A percentile compares a stretch with the other conserved stretches of the same genome.
Conservation (phyloP, 371 early-diverging fungal species). For the Apophysomyces elegans region DNA sequence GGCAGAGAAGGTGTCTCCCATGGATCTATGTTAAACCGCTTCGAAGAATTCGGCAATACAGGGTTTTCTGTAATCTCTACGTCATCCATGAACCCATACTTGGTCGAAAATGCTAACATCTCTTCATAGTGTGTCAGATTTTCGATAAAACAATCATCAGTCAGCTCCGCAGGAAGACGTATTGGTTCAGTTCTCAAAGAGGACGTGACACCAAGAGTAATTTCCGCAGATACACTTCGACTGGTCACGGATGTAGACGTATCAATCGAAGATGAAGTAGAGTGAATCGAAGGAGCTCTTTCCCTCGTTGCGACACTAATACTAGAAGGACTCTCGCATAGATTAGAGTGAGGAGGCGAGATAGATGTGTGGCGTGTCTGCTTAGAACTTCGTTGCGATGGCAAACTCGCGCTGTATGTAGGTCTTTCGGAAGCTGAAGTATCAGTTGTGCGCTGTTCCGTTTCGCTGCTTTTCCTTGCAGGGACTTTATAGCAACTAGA, state of each 20-base stretch:
- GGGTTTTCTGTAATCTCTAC: slow-evolving; percentile 27
- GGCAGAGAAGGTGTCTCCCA: slow-evolving; percentile 8
- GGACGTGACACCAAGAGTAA: slow-evolving; percentile 27
- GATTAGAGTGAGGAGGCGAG: slow-evolving; percentile 12
- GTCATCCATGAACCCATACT: slow-evolving; percentile 49
- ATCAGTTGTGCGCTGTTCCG: slow-evolving; percentile 3
- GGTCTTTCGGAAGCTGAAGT: neutral
- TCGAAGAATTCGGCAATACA: slow-evolving; percentile 24
- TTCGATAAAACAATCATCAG: slow-evolving; percentile 56
- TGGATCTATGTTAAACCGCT: slow-evolving; percentile 39
- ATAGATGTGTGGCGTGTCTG: slow-evolving; percentile 10
- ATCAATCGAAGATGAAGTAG: slow-evolving; percentile 48
- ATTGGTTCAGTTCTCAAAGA: slow-evolving; percentile 60
- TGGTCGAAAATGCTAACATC: slow-evolving; percentile 54
- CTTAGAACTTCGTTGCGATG: slow-evolving; percentile 21
- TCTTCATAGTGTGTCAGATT: slow-evolving; percentile 63
- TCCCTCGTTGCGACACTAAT: slow-evolving; percentile 25
- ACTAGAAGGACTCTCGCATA: slow-evolving; percentile 25
- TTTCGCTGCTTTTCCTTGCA: slow-evolving; percentile 4
- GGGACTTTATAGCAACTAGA: slow-evolving; percentile 7
- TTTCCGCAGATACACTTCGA: slow-evolving; percentile 27
- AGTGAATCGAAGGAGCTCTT: slow-evolving; percentile 49
- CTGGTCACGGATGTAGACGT: slow-evolving; percentile 33
- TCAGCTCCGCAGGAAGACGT: slow-evolving; percentile 45
- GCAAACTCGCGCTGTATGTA: slow-evolving; percentile 14